A percentile compares a stretch with the other conserved stretches of the same genome.
These are phyloP conservation scores for Colletotrichum sp. DNA, from an alignment of 2,329 filamentous ascomycete genomes.

Conservation along the genomic window DNA sequence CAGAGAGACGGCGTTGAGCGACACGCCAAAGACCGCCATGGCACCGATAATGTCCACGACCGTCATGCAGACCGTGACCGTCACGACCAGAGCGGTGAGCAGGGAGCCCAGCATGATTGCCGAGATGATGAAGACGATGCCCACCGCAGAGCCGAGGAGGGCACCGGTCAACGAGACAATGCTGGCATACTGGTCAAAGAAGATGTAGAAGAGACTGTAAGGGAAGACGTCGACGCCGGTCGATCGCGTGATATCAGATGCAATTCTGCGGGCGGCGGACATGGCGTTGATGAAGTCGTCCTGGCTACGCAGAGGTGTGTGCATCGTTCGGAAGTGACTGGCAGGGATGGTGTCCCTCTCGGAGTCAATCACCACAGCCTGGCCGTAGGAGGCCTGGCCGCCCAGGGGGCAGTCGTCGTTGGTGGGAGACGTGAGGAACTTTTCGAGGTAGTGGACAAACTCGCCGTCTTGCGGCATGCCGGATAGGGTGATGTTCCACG, in stretches of 20 bases:
- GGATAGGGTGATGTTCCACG: slow-evolving; percentile 87
- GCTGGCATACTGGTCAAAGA: slow-evolving; percentile 94
- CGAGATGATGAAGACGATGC: slow-evolving; percentile 83
- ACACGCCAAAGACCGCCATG: slow-evolving; percentile 89
- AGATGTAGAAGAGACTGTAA: slow-evolving; percentile 98
- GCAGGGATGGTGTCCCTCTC: slow-evolving; percentile 73
- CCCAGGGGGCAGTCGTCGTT: slow-evolving; percentile 86
- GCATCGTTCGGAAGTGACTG: slow-evolving; percentile 90
- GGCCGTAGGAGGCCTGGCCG: slow-evolving; percentile 85
- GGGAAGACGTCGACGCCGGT: slow-evolving; percentile 89
- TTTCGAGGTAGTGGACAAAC: slow-evolving; percentile 83
- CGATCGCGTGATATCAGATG: slow-evolving; percentile 71
- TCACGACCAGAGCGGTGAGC: slow-evolving; percentile 81
- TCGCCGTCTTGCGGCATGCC: slow-evolving; percentile 96
- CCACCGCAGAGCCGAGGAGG: slow-evolving; percentile 82
- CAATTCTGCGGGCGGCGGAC: slow-evolving; percentile 85
- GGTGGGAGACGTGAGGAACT: slow-evolving; percentile 82
- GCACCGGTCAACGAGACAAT: slow-evolving; percentile 82
- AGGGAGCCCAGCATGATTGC: slow-evolving; percentile 83
- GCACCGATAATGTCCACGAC: slow-evolving; percentile 93
- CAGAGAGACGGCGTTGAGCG: slow-evolving; percentile 91
- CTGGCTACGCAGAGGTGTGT: slow-evolving; percentile 86
- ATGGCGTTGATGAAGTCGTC: slow-evolving; percentile 93
- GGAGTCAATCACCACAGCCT: slow-evolving; percentile 80
- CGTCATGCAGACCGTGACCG: slow-evolving; percentile 89